Base-by-base conservation (phyloP, 1,284 basidiomycete genomes). In the Apiotrichum siamense region DNA sequence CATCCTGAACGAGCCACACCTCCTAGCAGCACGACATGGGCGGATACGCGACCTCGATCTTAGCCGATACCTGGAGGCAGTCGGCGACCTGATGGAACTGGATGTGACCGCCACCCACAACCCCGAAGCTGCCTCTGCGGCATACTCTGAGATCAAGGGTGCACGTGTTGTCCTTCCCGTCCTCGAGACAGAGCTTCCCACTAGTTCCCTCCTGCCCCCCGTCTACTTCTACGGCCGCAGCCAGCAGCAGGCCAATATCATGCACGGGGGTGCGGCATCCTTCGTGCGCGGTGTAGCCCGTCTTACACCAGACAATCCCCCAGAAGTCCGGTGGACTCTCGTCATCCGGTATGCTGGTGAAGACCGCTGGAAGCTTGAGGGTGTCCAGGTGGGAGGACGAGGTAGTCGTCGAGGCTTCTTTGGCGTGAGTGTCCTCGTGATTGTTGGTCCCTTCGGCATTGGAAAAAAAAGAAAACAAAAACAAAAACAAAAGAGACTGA, bases 271-370 rank as follows among this genome's bases (percentile, higher is more conserved):
- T 18, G 7, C 21, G 9, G 7, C 21, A 6, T 29, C n/a, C 21
- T 33, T 33, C 25, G 32, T 48, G 11, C 43, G 47, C 6, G 55
- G 55, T 11, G 50, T 50, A 4, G 69, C 64, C 20, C 55, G 61
- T 7, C 56, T 73, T 11, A 73, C 71, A 23, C 50, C 65, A 31
- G 71, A 73, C 48, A 36, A 63, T 39, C 68, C 67, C 13, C 71
- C 71, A 4, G 61, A 72, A 49, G 58, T 72, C 13, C 63, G 69
- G 32, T 70, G 66, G 67, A 70, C 67, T 3, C 42, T 71, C 45
- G 57, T 73, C 6, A 64, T 73, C 18, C 49, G 67, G 18, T 68
- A 69, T 49, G 53, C 59, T 1, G 65, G 64, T 2, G 63, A 66
- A 35, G 69, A 72, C 52, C 61, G 65, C 21, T 31, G 42, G 44